phyloP scores from a whole-genome alignment of 2,329 filamentous ascomycete species.

The Fusarium phyllophilum region DNA sequence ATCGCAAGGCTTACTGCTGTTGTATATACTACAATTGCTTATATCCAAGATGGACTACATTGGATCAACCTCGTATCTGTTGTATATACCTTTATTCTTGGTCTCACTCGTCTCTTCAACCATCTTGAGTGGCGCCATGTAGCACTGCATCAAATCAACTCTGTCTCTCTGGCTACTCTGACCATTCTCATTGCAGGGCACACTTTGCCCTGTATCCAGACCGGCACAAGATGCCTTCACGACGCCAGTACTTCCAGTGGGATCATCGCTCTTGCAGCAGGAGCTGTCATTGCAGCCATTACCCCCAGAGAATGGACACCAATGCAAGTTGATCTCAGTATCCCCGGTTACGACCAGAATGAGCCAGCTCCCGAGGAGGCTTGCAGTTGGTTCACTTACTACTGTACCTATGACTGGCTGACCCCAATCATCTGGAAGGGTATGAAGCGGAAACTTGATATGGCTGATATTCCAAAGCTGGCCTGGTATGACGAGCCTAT shows the following conservation, averaged over 20 bases:
- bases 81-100: slow-evolving; percentile 56
- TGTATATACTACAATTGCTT: slow-evolving; percentile 53
- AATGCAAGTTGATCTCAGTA: slow-evolving; percentile 52
- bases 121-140: slow-evolving; percentile 58
- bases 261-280: slow-evolving; percentile 50
- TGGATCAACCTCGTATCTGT: slow-evolving; percentile 51
- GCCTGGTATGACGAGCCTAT: slow-evolving; percentile 67
- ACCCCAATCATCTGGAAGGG: slow-evolving; percentile 61
- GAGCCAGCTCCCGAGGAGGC: slow-evolving; percentile 62
- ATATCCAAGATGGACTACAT: slow-evolving; percentile 47
- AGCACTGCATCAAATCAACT: slow-evolving; percentile 61
- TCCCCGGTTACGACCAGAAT: slow-evolving; percentile 51
- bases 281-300: slow-evolving; percentile 53
- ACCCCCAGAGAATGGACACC: slow-evolving; percentile 64
- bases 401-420: slow-evolving; percentile 62
- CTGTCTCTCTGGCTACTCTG: slow-evolving; percentile 52
- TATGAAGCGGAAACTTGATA: slow-evolving; percentile 55
- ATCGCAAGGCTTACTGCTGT: slow-evolving; percentile 52
- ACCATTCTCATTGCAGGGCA: slow-evolving; percentile 51
- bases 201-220: slow-evolving; percentile 57
- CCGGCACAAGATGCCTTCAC: slow-evolving; percentile 45
- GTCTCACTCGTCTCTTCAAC: slow-evolving; percentile 54
- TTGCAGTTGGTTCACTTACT: slow-evolving; percentile 64
- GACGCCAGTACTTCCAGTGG: slow-evolving; percentile 49
- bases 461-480: slow-evolving; percentile 59